Conservation (phyloP, 805 yeast species). For the Starmerella bombi region DNA sequence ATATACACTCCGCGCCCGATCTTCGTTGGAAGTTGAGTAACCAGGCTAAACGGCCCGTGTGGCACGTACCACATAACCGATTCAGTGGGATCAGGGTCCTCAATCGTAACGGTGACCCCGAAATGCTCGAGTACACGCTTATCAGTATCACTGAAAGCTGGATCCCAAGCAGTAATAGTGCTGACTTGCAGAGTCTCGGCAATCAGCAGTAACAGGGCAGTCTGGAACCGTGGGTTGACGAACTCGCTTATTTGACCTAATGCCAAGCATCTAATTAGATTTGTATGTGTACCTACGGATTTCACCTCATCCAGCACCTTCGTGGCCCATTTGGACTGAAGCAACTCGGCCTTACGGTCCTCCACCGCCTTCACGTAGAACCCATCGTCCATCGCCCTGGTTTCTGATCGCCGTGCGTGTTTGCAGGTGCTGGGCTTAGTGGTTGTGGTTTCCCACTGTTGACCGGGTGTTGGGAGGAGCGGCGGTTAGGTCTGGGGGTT, state of each 20-base stretch:
- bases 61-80: slow-evolving; percentile 46
- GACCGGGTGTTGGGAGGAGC: too few species aligned
- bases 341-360: slow-evolving; percentile 10
- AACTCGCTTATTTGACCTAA: slow-evolving; percentile 48
- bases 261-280: slow-evolving; percentile 49
- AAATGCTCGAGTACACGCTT: slow-evolving; percentile 23
- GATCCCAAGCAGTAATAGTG: slow-evolving; percentile 47
- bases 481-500: too few species aligned
- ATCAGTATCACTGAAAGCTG: slow-evolving; percentile 43
- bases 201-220: slow-evolving; percentile 43
- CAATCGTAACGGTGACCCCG: slow-evolving; percentile 24
- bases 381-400: slow-evolving; percentile 6
- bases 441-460: too few species aligned
- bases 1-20: slow-evolving; percentile 10
- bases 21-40: slow-evolving; percentile 16
- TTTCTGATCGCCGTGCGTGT: too few species aligned
- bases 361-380: slow-evolving; percentile 11
- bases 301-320: slow-evolving; percentile 2
- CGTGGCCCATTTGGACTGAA: slow-evolving; percentile 6
- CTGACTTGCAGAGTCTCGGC: slow-evolving; percentile 22
- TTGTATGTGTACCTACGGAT: not conserved
- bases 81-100: slow-evolving; percentile 19
- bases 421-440: too few species aligned
- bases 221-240: slow-evolving; percentile 43
- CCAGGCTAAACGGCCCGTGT: slow-evolving; percentile 48